phyloP scores from a whole-genome alignment of 225 moss, liverwort and hornwort species.

The Pseudisothecium myosuroides region DNA sequence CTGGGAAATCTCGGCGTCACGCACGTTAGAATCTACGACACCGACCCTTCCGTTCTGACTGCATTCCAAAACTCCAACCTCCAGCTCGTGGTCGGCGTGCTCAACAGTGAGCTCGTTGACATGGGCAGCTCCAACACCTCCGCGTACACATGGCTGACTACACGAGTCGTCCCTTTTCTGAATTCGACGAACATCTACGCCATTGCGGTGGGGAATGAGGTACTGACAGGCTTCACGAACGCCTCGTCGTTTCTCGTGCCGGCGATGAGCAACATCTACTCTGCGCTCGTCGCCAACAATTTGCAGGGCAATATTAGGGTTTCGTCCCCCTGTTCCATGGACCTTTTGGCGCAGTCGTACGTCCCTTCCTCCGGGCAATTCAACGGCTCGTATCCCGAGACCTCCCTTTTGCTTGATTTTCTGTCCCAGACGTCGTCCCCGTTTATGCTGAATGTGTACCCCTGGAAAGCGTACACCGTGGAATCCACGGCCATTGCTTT shows the following conservation, averaged over 20 bases:
- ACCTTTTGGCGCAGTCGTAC: constrained; percentile 33
- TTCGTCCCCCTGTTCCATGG: constrained; percentile 50
- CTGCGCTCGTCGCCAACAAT: constrained; percentile 33
- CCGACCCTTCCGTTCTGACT: constrained; percentile 21
- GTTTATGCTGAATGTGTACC: constrained; percentile 63
- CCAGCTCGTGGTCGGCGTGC: constrained; percentile 47
- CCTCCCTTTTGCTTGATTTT: constrained; percentile 29
- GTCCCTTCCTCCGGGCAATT: constrained; percentile 51
- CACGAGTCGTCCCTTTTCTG: constrained; percentile 21
- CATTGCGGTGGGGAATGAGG: constrained; percentile 63
- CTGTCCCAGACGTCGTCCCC: constrained; percentile 40
- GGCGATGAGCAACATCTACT: constrained; percentile 54
- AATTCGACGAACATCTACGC: constrained; percentile 36
- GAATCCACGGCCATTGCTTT: constrained; percentile 33
- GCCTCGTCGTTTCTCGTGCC: constrained; percentile 31
- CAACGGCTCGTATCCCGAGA: background rate
- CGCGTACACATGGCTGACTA: constrained; percentile 43
- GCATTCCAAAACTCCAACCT: constrained; percentile 44
- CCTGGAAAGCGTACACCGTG: constrained; percentile 58
- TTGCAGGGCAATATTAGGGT: constrained; percentile 42
- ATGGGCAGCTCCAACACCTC: constrained; percentile 26
- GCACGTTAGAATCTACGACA: constrained; percentile 46
- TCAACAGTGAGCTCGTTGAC: constrained; percentile 33
- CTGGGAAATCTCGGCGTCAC: constrained; percentile 31
- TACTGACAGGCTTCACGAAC: constrained; percentile 10